phyloP scores from a whole-genome alignment of 495 filamentous ascomycete species.

The Hyaloscypha finlandica region DNA sequence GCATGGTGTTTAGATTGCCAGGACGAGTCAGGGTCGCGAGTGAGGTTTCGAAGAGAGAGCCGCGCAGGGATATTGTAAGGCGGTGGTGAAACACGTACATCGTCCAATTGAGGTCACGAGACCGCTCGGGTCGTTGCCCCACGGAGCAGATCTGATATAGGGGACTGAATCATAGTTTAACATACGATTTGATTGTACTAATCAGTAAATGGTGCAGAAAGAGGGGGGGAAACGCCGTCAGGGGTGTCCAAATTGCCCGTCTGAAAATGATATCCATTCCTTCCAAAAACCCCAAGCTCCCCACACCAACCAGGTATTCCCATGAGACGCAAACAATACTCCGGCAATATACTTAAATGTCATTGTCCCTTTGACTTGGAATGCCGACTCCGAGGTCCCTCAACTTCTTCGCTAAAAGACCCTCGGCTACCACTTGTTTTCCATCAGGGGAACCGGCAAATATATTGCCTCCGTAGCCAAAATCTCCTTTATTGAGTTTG shows the following conservation, averaged over 20 bases:
- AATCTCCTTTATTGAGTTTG: constrained; percentile 68
- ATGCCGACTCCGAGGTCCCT: constrained; percentile 45
- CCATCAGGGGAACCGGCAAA: constrained; percentile 41
- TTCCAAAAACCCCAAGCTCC: constrained; percentile 13
- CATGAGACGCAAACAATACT: constrained; percentile 25
- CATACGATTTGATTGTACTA: neutral
- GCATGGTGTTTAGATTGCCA: constrained; percentile 10
- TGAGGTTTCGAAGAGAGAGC: constrained; percentile 13
- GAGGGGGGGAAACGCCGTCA: neutral
- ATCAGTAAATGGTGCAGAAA: neutral
- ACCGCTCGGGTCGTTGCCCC: neutral
- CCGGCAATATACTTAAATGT: constrained; percentile 23
- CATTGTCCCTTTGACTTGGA: constrained; percentile 24
- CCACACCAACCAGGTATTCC: constrained; percentile 28
- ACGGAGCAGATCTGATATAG: neutral
- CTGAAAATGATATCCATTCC: constrained; percentile 3
- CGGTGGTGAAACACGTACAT: constrained; percentile 2
- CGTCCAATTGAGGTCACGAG: neutral
- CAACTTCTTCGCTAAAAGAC: constrained; percentile 56
- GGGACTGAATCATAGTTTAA: neutral
- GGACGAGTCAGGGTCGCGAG: constrained; percentile 6
- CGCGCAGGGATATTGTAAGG: neutral
- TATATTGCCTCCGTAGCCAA: constrained; percentile 65
- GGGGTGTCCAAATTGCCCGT: neutral
- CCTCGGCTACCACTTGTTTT: constrained; percentile 48